Evolutionary conservation across 202 grass and related monocot genomes (phyloP).

Genomic region (Setaria viridis): DNA sequence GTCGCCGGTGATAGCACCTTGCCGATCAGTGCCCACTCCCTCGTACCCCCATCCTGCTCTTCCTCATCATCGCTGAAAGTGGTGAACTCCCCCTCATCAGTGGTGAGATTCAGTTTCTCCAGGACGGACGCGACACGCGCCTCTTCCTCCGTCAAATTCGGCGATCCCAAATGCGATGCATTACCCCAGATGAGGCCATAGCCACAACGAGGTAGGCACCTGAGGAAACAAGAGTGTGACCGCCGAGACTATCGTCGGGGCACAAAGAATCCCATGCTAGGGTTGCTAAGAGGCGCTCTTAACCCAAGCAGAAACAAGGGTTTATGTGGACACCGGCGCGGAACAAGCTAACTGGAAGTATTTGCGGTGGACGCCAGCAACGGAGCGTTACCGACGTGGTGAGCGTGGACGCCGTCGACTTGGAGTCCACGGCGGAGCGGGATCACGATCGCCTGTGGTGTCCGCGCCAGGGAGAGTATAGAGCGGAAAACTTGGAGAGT

Average conservation of each 20-base stretch:
- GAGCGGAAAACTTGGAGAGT: no score
- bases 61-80: background rate
- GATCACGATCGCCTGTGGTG: no score
- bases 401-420: no score
- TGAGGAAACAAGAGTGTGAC: no score
- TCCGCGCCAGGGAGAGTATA: no score
- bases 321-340: background rate
- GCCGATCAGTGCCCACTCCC: background rate
- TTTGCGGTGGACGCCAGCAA: background rate
- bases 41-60: accelerated
- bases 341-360: background rate
- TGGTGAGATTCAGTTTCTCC: background rate
- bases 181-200: no score
- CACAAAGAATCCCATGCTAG: no score
- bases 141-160: background rate
- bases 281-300: background rate
- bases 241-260: no score
- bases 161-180: background rate
- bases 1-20: no score
- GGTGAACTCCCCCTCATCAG: background rate
- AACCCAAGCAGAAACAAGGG: background rate
- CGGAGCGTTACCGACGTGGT: no score
- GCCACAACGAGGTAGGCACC: no score
- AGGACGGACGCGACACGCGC: background rate
- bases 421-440: no score